Evolutionary conservation across 2,329 filamentous ascomycete species (phyloP), one percentile per base, ranked within the genome.

Genomic region (Ascochyta viciae-villosae): DNA sequence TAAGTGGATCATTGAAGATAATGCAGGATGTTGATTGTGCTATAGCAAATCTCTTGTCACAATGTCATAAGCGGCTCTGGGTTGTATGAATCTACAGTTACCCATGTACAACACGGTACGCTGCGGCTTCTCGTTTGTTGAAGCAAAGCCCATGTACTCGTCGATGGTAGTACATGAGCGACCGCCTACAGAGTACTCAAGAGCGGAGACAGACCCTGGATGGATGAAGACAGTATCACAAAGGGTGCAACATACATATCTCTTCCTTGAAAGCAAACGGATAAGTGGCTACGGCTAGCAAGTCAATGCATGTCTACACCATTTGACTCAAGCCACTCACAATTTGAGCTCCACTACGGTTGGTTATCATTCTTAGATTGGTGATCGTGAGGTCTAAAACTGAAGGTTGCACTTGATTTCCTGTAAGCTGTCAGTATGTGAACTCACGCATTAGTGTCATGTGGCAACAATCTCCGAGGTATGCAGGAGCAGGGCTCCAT

Each of bases 231-330:
- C 24, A 26, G 29, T 33, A 10, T 22, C 26, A 39, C 15, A 15
- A 6, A 29, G 24, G 22, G 4, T 1, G 13, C 35, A 37, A 39
- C 29, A 46, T 34, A 10, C 8, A 29, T 29, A 29, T 42, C 5
- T 29, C 26, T 47, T 43, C 12, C 22, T 33, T 48, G 48, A 43
- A 31, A 51, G 43, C 38, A 46, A 38, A 43, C 31, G 37, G 43
- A 26, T 34, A n/a, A 15, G 37, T 31, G 37, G 24, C 41, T 19
- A 50, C 34, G 40, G 46, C 22, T 44, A 15, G 39, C n/a, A 19
- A 47, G 23, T 29, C 53, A 42, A 43, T 43, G 43, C 33, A 29
- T 47, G 19, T 5, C 9, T 33, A 6, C 23, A 23, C 2, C 15
- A 37, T 12, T 7, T 31, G 27, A 15, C 7, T 19, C 12, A 43